These are phyloP conservation scores for Pterula multifida DNA, from an alignment of 1,284 basidiomycete genomes.

Conservation along the genomic window DNA sequence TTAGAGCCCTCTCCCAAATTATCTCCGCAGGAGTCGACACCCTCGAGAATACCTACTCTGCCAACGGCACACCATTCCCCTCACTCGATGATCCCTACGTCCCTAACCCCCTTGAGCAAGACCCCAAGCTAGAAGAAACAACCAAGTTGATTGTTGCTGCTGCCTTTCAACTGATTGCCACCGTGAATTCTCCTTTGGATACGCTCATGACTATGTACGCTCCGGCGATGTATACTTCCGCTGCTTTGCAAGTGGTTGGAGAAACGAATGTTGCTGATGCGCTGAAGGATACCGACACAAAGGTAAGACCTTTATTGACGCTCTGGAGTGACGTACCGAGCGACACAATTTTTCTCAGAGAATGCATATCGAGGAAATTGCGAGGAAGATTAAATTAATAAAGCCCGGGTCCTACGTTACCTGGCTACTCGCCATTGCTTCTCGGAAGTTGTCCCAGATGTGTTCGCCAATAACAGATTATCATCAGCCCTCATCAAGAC, in stretches of 20 bases:
- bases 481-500: not conserved
- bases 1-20: not conserved
- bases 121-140: not conserved
- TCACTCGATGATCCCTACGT: not conserved
- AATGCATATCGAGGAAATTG: conserved; percentile 2
- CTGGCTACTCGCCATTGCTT: conserved; percentile 23
- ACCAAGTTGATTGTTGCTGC: not conserved
- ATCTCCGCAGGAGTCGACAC: not conserved
- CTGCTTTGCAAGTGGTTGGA: not conserved
- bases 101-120: not conserved
- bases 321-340: not conserved
- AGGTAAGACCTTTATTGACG: not conserved
- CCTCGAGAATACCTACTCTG: not conserved
- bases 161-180: not conserved
- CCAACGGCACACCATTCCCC: not conserved
- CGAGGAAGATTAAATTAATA: not conserved
- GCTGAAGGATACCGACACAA: not conserved
- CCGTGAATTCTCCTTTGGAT: not conserved
- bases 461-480: conserved; percentile 22
- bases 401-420: conserved; percentile 21
- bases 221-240: not conserved
- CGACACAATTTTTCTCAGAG: not conserved
- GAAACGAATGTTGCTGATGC: not conserved
- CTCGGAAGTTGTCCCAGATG: conserved; percentile 19
- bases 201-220: not conserved